A percentile compares a stretch with the other conserved stretches of the same genome.
phyloP scores from a whole-genome alignment of 2,329 filamentous ascomycete species.

The Alternaria sp. region DNA sequence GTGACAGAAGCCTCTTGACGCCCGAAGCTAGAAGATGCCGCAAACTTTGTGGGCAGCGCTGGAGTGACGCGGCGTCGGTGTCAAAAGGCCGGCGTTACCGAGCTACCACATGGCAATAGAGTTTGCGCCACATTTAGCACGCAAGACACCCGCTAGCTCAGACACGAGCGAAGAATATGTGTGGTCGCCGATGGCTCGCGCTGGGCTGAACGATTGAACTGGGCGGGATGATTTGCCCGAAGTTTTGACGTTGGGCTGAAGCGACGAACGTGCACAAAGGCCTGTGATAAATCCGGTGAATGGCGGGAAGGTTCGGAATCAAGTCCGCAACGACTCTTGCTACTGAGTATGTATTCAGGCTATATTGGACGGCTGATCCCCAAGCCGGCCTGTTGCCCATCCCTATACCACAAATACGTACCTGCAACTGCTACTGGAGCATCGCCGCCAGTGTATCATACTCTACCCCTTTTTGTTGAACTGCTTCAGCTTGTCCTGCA shows the following conservation, averaged over 20 bases:
- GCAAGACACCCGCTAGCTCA: neutral
- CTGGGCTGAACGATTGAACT: neutral
- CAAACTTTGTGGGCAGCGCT: neutral
- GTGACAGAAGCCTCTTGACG: neutral
- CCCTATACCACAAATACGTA: neutral
- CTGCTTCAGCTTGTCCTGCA: slow-evolving; percentile 45
- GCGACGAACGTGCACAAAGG: neutral
- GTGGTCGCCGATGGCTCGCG: neutral
- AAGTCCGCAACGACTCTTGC: neutral
- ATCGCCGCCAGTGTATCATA: neutral
- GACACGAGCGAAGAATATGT: neutral
- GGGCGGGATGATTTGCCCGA: neutral
- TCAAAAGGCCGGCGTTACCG: neutral
- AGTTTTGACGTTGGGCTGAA: neutral
- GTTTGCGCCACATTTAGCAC: slow-evolving; percentile 1
- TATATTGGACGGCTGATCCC: neutral
- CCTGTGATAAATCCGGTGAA: neutral
- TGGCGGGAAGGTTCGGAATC: neutral
- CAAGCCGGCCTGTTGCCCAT: neutral
- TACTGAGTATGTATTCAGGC: neutral
- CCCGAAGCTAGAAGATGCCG: neutral
- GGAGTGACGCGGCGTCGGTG: neutral
- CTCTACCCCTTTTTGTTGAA: slow-evolving; percentile 32
- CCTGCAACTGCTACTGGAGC: neutral
- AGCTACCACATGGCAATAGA: neutral